Base-by-base conservation (phyloP, 257 asterid species). In the Vinca minor region DNA sequence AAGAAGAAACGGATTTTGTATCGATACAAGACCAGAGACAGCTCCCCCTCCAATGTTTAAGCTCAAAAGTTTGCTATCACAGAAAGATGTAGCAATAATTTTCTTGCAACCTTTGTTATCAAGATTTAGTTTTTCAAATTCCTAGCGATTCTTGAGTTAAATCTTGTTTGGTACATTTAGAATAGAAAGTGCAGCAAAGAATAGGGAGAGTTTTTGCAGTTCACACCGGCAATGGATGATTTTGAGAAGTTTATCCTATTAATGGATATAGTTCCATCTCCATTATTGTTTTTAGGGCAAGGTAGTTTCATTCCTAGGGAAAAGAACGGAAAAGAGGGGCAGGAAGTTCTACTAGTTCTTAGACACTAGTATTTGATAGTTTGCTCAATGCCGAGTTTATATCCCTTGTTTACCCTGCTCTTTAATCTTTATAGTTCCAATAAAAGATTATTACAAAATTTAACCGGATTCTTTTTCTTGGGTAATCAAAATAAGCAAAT, bases 1-100 rank as follows among this genome's bases (percentile, higher is more conserved):
- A 81, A 64, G 46, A 85, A 73, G 83, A 85, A 85, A 62, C 55
- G 81, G 44, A 65, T 72, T 11, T 62, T 83, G 28, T 83, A 79
- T 28, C 78, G 93, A 70, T 77, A 45, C 81, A 85, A 79, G 72
- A 65, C 57, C 57, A 52, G 41, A 53, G 64, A 65, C 47, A 59
- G 42, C 42, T 39, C 66, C 34, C 45, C 70, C 29, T 57, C 66
- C 25, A 11, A 21, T 10, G 26, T 56, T 31, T 31, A 32, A 31
- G 59, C 11, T 4, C 29, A 50, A 11, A 34, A 10, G 18, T 26
- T 23, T 9, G 56, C 8, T 14, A 31, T 8, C 7, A 5, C 13
- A 56, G 42, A 56, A 56, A 56, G 39, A 55, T 29, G 21, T 5
- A 12, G 39, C 39, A 17, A 29, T 18, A 4, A 2, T 56, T 29